phyloP scores from a whole-genome alignment of 1,284 basidiomycete species.

The Rhodofomes roseus region DNA sequence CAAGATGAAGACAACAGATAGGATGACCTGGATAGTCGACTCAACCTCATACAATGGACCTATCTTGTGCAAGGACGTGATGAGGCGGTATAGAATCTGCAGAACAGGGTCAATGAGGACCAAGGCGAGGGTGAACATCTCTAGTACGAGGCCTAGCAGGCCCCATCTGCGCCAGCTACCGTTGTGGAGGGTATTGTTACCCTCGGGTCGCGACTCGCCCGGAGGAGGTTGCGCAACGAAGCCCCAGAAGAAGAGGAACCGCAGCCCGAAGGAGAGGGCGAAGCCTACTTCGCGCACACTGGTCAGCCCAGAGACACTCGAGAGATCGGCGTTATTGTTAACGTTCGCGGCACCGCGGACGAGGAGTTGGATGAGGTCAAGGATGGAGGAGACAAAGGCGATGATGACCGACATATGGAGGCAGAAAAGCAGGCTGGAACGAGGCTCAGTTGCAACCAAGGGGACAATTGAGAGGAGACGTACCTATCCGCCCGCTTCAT shows the following conservation, averaged over 20 bases:
- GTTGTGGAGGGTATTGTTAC: slow-evolving; percentile 39
- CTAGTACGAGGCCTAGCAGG: slow-evolving; percentile 44
- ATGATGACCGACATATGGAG: slow-evolving; percentile 56
- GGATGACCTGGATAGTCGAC: slow-evolving; percentile 51
- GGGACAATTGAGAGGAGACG: slow-evolving; percentile 23
- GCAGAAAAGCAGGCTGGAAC: slow-evolving; percentile 43
- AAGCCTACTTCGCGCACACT: slow-evolving; percentile 57
- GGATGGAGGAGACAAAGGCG: slow-evolving; percentile 57
- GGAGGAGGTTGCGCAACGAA: slow-evolving; percentile 55
- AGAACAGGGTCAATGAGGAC: slow-evolving; percentile 46
- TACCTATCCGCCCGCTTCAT: slow-evolving; percentile 57
- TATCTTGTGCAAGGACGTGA: slow-evolving; percentile 37
- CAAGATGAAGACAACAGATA: slow-evolving; percentile 56
- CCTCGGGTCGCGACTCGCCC: slow-evolving; percentile 30
- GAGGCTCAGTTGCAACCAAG: neutral
- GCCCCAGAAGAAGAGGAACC: slow-evolving; percentile 67
- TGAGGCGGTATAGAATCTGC: slow-evolving; percentile 63
- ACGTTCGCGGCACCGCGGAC: slow-evolving; percentile 32
- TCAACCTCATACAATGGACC: slow-evolving; percentile 56
- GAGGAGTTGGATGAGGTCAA: slow-evolving; percentile 62
- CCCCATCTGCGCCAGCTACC: slow-evolving; percentile 67
- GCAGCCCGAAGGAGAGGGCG: slow-evolving; percentile 52
- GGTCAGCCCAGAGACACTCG: slow-evolving; percentile 38
- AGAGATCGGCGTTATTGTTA: slow-evolving; percentile 22
- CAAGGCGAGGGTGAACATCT: slow-evolving; percentile 45